Conservation (phyloP, 106 monocot species). For the Narthecium ossifragum region DNA sequence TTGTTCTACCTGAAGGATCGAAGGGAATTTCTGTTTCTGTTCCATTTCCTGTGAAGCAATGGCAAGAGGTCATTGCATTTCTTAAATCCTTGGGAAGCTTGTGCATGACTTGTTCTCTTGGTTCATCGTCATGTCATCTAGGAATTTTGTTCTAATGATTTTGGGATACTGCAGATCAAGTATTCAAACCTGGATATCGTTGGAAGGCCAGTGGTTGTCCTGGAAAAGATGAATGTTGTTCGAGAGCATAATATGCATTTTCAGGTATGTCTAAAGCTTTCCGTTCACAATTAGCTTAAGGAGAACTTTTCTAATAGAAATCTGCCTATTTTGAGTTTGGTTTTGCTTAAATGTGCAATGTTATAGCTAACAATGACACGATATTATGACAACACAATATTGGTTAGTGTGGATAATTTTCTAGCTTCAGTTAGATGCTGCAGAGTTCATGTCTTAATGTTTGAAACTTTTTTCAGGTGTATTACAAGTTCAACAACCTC, state of each 20-base stretch:
- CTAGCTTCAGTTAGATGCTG: neutral
- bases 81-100: too few species aligned
- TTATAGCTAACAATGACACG: too few species aligned
- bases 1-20: constrained; percentile 96
- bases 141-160: too few species aligned
- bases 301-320: neutral
- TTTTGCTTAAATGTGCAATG: too few species aligned
- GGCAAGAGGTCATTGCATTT: constrained; percentile 62
- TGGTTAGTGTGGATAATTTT: too few species aligned
- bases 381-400: too few species aligned
- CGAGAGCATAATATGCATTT: constrained; percentile 85
- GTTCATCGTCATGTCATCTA: neutral
- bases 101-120: too few species aligned
- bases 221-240: constrained; percentile 84
- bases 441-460: neutral
- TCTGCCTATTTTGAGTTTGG: too few species aligned
- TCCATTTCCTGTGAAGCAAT: constrained; percentile 70
- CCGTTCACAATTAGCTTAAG: neutral
- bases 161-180: constrained; percentile 60
- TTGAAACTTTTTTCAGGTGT: constrained; percentile 20
- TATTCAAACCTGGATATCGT: constrained; percentile 83
- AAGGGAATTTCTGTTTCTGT: constrained; percentile 53
- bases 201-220: constrained; percentile 78
- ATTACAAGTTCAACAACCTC: constrained; percentile 79
- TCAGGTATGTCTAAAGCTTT: constrained; percentile 40